phyloP scores from a whole-genome alignment of 2,329 filamentous ascomycete genomes.

The Epichloe gansuensis region DNA sequence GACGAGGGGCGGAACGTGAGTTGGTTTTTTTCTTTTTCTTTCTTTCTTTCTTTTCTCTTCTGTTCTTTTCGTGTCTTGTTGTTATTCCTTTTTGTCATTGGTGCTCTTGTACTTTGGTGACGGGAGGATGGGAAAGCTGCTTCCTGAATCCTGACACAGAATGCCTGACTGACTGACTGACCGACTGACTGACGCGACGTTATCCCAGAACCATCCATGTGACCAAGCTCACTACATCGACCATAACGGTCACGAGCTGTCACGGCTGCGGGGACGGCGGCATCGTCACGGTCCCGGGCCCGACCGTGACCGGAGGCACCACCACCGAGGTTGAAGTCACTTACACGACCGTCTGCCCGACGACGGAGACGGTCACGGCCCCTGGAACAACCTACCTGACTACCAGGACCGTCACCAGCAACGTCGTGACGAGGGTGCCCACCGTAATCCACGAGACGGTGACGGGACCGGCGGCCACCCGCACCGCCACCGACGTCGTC shows the following conservation, averaged over 20 bases:
- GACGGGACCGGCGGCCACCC: constrained; percentile 18
- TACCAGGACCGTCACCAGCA: constrained; percentile 15
- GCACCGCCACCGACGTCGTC: constrained; percentile 17
- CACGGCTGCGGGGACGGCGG: constrained; percentile 20
- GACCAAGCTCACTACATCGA: constrained; percentile 31
- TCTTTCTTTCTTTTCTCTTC: neutral
- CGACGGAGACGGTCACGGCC: constrained; percentile 23
- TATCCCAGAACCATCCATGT: constrained; percentile 25
- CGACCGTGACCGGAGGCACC: constrained; percentile 19
- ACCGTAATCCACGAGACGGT: constrained; percentile 19
- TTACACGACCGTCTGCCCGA: constrained; percentile 25
- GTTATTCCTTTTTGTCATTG: neutral
- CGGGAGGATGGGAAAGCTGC: neutral
- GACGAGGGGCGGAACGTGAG: constrained; percentile 28
- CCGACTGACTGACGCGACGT: neutral
- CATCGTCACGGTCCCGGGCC: constrained; percentile 24
- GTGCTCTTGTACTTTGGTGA: neutral
- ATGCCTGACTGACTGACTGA: neutral
- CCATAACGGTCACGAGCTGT: constrained; percentile 28
- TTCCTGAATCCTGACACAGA: neutral
- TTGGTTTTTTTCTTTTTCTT: constrained; percentile 3
- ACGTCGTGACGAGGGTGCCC: constrained; percentile 17
- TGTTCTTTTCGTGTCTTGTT: neutral
- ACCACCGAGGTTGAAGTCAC: constrained; percentile 22
- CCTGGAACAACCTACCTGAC: constrained; percentile 19